These are phyloP conservation scores for Stenogyne calaminthoides DNA, from an alignment of 305 asterid genomes.

Conservation along the genomic window DNA sequence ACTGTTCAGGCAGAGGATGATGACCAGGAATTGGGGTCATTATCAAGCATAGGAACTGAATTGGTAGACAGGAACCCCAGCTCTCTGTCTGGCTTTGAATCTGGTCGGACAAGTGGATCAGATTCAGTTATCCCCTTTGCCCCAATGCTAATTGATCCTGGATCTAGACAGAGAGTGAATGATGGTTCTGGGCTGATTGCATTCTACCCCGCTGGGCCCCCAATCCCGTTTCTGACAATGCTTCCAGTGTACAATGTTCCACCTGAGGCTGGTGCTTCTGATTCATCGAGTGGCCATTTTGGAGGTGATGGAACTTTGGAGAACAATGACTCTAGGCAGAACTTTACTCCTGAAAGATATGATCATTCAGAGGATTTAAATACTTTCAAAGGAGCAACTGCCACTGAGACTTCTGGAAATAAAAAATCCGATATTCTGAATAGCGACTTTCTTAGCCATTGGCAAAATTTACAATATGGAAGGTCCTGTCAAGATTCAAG, in stretches of 20 bases:
- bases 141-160: conserved; percentile 79
- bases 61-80: conserved; percentile 50
- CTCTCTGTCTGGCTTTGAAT: conserved; percentile 56
- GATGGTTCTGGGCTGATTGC: conserved; percentile 79
- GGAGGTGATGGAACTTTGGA: conserved; percentile 57
- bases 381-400: conserved; percentile 49
- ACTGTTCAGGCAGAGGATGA: conserved; percentile 57
- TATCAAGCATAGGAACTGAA: conserved; percentile 48
- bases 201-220: conserved; percentile 96
- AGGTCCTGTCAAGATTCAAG: conserved; percentile 85
- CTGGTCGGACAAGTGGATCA: conserved; percentile 76
- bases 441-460: conserved; percentile 92
- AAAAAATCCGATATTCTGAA: conserved; percentile 77
- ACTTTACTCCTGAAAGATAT: conserved; percentile 50
- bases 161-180: conserved; percentile 59
- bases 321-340: conserved; percentile 51
- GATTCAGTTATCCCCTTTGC: conserved; percentile 66
- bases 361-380: conserved; percentile 57
- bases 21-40: conserved; percentile 63
- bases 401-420: conserved; percentile 53
- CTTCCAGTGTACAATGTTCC: conserved; percentile 77
- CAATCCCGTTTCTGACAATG: conserved; percentile 93
- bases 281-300: conserved; percentile 55
- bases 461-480: conserved; percentile 86
- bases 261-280: conserved; percentile 63